phyloP scores from a whole-genome alignment of 805 yeast species.

The Jamesozyma rosinii region DNA sequence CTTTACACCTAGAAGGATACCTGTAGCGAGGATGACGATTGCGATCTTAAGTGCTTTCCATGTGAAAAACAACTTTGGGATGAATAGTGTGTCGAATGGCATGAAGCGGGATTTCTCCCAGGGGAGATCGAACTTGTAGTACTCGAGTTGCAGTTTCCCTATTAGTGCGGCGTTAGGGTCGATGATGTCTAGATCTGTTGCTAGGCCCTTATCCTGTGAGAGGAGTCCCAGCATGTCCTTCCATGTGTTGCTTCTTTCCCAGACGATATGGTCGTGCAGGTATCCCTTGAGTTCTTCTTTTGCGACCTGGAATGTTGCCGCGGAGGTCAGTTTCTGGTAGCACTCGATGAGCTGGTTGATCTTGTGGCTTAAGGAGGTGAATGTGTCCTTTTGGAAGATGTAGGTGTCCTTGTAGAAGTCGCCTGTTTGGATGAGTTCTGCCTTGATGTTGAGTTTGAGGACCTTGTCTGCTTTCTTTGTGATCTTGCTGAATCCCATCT shows the following conservation, averaged over 20 bases:
- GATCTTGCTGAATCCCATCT: conserved; percentile 79
- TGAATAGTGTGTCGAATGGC: conserved; percentile 19
- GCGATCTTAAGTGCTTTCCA: conserved; percentile 41
- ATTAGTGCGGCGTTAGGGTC: conserved; percentile 17
- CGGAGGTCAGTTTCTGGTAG: conserved; percentile 42
- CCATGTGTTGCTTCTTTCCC: conserved; percentile 97
- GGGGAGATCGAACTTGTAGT: conserved; percentile 28
- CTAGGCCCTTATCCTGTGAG: conserved; percentile 37
- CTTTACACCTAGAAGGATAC: conserved; percentile 45
- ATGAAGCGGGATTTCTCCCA: background rate
- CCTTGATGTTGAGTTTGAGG: conserved; percentile 45
- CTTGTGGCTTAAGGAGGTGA: conserved; percentile 41
- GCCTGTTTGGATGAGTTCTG: conserved; percentile 37
- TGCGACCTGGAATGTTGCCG: conserved; percentile 34
- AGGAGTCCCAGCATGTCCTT: conserved; percentile 82
- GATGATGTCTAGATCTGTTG: conserved; percentile 16
- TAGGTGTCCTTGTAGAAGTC: conserved; percentile 41
- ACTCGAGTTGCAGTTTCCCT: conserved; percentile 30
- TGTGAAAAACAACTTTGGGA: conserved; percentile 43
- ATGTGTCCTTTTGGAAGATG: conserved; percentile 46
- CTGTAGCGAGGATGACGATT: conserved; percentile 43
- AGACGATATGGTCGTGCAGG: conserved; percentile 83
- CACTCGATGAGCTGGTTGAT: conserved; percentile 44
- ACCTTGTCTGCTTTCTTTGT: conserved; percentile 86
- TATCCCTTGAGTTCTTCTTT: conserved; percentile 48